phyloP scores from a whole-genome alignment of 768 basidiomycete genomes.

The Mycena pura region DNA sequence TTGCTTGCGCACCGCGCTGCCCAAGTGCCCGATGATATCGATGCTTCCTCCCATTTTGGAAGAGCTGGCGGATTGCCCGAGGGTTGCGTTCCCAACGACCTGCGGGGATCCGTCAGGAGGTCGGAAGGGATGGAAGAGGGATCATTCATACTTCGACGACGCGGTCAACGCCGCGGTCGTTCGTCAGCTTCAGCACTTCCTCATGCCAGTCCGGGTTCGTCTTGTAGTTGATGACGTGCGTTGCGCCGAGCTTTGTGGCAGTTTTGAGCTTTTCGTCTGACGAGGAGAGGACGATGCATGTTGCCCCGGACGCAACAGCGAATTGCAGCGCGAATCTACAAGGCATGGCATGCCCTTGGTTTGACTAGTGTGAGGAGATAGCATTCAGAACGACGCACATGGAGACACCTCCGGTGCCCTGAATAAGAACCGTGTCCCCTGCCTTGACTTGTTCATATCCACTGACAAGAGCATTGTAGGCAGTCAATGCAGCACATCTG shows the following conservation, averaged over 20 bases:
- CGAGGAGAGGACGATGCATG: conserved; percentile 58
- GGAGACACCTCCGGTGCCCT: conserved; percentile 54
- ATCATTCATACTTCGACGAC: conserved; percentile 25
- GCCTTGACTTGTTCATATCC: conserved; percentile 47
- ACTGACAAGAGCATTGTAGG: conserved; percentile 51
- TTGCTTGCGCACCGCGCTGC: conserved; percentile 44
- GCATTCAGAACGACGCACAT: conserved; percentile 32
- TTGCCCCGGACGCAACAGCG: conserved; percentile 55
- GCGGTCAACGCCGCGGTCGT: conserved; percentile 31
- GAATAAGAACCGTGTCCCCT: conserved; percentile 55
- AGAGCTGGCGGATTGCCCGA: conserved; percentile 42
- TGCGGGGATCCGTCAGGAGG: conserved; percentile 40
- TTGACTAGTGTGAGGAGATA: neutral
- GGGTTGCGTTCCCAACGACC: conserved; percentile 50
- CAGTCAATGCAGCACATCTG: conserved; percentile 54
- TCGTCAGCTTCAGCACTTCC: conserved; percentile 45
- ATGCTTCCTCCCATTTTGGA: conserved; percentile 48
- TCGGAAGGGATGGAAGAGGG: conserved; percentile 27
- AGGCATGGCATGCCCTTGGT: conserved; percentile 28
- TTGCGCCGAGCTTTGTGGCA: conserved; percentile 49
- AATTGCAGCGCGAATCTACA: conserved; percentile 53
- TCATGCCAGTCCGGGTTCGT: conserved; percentile 56
- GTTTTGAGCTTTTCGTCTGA: conserved; percentile 53
- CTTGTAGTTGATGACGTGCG: conserved; percentile 59
- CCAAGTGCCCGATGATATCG: conserved; percentile 54